phyloP scores from a whole-genome alignment of 306 rosid species.

The Pyrus bretschneideri region DNA sequence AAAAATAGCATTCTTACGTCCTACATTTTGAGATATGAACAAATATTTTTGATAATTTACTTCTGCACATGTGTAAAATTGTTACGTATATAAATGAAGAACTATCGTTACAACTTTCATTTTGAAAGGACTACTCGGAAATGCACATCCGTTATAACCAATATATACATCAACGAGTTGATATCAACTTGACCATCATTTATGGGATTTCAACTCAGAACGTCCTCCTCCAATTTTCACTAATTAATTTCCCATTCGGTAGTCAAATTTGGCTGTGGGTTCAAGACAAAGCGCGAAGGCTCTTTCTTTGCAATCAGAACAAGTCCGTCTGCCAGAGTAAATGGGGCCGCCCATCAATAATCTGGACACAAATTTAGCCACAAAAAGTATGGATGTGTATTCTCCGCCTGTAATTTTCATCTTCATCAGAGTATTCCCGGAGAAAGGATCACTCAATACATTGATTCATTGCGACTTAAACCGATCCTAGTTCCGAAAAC shows the following conservation, averaged over 20 bases:
- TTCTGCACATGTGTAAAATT: too few species aligned
- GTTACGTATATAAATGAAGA: too few species aligned
- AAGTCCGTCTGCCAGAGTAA: too few species aligned
- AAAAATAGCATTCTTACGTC: too few species aligned
- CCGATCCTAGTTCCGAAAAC: neutral
- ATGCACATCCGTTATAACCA: too few species aligned
- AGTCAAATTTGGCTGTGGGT: neutral
- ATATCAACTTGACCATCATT: too few species aligned
- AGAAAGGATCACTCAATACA: neutral
- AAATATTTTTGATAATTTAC: too few species aligned
- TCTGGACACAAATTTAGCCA: neutral
- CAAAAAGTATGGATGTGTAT: neutral
- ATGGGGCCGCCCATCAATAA: neutral
- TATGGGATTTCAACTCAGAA: neutral
- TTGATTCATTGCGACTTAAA: neutral
- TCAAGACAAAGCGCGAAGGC: neutral
- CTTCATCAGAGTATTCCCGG: neutral
- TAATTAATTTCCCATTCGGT: neutral
- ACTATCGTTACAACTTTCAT: too few species aligned
- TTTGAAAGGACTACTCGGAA: too few species aligned
- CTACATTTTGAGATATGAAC: too few species aligned
- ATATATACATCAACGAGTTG: too few species aligned
- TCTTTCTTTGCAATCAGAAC: too few species aligned
- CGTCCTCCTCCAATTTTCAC: neutral
- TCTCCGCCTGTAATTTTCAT: constrained; percentile 6